Base-by-base conservation (phyloP, 1,139 yeast species). In the Zygosaccharomyces sapae region DNA sequence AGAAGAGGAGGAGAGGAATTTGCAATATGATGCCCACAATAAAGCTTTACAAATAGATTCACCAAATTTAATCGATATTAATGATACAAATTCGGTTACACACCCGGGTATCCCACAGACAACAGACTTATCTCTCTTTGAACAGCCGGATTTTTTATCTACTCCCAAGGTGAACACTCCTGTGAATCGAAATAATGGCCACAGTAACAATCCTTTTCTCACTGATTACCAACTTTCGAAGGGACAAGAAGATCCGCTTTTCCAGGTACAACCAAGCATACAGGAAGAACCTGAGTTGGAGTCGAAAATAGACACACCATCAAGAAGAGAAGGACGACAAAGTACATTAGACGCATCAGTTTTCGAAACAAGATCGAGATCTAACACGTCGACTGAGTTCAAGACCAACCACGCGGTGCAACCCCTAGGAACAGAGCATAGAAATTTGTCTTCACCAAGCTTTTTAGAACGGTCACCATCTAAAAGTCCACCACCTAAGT, bases 41-140 rank as follows among this genome's bases (percentile, higher is more conserved):
- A n/a, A 25, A 38, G 33, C n/a, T 6, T 6, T 49, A 29, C 45
- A 47, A 22, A 44, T 37, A 47, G 35, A 41, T 37, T 55, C 68
- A 3, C 71, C 71, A n/a, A 63, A 66, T 45, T 48, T 68, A 24
- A 66, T 68, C 12, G 67, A 66, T 42, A 49, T 68, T 5, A 64
- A 61, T 35, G 70, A 63, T 34, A 43, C 50, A 5, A 49, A 53
- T 13, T 52, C 47, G 5, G 47, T 46, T n/a, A 48, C 48, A 37
- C 49, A 49, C 44, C 50, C 52, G 33, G 41, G 33, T 24, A 42
- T 30, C 45, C 36, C 43, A 34, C 30, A 40, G 27, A 18, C 40
- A 27, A 43, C 29, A 7, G 44, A 34, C 19, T 37, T 39, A 4
- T 33, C 7, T 10, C 33, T 25, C 4, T 38, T 29, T 33, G 60